Evolutionary conservation across 164 flowering plant genomes (phyloP), one percentile per base, ranked within the genome.

Genomic region (Buxus sempervirens): DNA sequence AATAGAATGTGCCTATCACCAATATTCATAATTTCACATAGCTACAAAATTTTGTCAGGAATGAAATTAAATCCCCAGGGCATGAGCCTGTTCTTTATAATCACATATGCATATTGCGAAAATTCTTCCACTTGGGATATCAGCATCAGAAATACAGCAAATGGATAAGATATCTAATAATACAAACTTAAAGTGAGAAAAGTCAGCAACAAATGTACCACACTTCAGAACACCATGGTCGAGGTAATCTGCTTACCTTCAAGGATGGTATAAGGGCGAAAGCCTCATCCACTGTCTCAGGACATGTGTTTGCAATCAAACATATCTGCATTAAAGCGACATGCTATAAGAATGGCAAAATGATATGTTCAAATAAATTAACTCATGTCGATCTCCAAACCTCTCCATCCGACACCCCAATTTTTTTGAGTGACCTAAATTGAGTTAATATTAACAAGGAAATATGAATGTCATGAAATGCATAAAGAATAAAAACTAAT

Each of bases 211-310:
- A 18, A 5, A 22, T 45, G 9, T 26, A 28, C 18, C 22, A 22
- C 24, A 54, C 36, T 20, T 62, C 56, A 41, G 42, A 26, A 64
- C 26, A 51, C 28, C 21, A 49, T 18, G 23, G 4, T 8, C 45
- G 48, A 64, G 26, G 76, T n/a, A 60, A 20, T 38, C 45, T n/a
- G 22, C 69, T 73, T 83, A 91, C 98, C 97, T 90, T 89, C 81
- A 95, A 80, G 36, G 91, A 85, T 27, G 96, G 94, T 22, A 92
- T 69, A 42, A 89, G 82, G 61, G 94, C 88, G 82, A 82, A 92
- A 51, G 77, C 87, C 76, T 95, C 96, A 65, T 89, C 96, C 68
- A 73, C 76, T 54, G 87, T 79, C 66, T 90, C 98, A 0, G 96
- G 90, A 64, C 82, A 81, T 48, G 76, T 61, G 71, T 92, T 92